Evolutionary conservation across 1,284 basidiomycete genomes (phyloP).

Genomic region (Porodaedalea pini): DNA sequence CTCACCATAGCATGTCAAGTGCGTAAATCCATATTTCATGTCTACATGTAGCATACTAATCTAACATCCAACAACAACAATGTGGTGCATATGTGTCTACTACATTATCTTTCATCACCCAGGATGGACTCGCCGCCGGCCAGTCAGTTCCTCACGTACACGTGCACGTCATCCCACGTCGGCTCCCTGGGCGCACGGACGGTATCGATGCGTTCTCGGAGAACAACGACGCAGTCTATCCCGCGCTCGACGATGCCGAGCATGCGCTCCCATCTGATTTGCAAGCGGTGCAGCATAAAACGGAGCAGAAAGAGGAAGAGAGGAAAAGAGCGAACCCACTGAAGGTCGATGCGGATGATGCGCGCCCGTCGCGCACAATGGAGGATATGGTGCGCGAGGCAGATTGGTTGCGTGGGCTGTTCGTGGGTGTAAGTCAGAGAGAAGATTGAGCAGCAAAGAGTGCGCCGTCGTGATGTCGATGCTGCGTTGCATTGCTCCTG

Average conservation of each 20-base stretch:
- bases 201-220: conserved; percentile 59
- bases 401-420: conserved; percentile 56
- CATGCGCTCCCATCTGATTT: conserved; percentile 43
- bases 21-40: conserved; percentile 21
- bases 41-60: neutral
- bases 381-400: conserved; percentile 80
- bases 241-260: conserved; percentile 69
- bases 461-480: neutral
- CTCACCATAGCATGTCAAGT: conserved; percentile 85
- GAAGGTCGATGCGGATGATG: conserved; percentile 68
- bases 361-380: conserved; percentile 58
- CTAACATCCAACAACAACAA: neutral
- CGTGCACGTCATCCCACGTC: conserved; percentile 83
- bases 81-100: neutral
- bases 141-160: conserved; percentile 90
- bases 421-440: conserved; percentile 25
- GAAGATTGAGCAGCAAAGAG: neutral
- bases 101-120: conserved; percentile 8
- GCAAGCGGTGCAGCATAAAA: conserved; percentile 23
- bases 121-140: conserved; percentile 85
- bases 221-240: conserved; percentile 78
- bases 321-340: conserved; percentile 33
- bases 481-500: too few relatives aligned
- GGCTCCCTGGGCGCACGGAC: conserved; percentile 37
- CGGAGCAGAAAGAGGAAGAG: conserved; percentile 21